phyloP scores from a whole-genome alignment of 2,329 filamentous ascomycete genomes.

The Talaromyces marneffei region DNA sequence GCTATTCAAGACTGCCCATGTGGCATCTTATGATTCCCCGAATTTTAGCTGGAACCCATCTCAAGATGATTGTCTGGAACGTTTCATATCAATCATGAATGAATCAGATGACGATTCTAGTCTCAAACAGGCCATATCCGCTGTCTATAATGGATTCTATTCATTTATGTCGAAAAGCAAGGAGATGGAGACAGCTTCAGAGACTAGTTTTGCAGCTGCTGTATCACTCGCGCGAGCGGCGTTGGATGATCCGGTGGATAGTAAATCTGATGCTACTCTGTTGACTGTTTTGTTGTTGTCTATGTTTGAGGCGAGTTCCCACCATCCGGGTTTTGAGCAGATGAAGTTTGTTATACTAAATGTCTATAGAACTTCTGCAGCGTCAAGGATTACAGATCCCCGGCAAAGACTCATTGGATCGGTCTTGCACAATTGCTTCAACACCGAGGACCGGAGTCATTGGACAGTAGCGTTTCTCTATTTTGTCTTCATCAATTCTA shows the following conservation, averaged over 20 bases:
- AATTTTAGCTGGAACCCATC: background rate
- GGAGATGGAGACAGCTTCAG: background rate
- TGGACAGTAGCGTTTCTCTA: background rate
- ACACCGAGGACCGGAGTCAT: background rate
- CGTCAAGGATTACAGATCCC: background rate
- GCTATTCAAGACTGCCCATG: background rate
- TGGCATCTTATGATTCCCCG: background rate
- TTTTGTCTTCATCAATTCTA: conserved; percentile 5
- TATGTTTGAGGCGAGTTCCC: conserved; percentile 1
- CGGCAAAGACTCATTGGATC: background rate
- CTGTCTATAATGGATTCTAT: background rate
- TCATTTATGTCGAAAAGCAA: background rate
- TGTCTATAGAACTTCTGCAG: background rate
- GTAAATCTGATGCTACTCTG: conserved; percentile 4
- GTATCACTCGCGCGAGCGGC: conserved; percentile 2
- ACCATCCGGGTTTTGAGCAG: background rate
- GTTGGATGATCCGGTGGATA: conserved; percentile 2
- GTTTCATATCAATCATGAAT: background rate
- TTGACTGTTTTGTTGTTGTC: conserved; percentile 5
- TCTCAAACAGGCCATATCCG: background rate
- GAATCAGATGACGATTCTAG: background rate
- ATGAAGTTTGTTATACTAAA: background rate
- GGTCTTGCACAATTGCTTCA: conserved; percentile 3
- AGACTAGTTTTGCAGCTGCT: conserved; percentile 2
- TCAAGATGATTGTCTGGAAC: background rate